Evolutionary conservation across 2,329 filamentous ascomycete species (phyloP).

Genomic region (Penicillium sp.): DNA sequence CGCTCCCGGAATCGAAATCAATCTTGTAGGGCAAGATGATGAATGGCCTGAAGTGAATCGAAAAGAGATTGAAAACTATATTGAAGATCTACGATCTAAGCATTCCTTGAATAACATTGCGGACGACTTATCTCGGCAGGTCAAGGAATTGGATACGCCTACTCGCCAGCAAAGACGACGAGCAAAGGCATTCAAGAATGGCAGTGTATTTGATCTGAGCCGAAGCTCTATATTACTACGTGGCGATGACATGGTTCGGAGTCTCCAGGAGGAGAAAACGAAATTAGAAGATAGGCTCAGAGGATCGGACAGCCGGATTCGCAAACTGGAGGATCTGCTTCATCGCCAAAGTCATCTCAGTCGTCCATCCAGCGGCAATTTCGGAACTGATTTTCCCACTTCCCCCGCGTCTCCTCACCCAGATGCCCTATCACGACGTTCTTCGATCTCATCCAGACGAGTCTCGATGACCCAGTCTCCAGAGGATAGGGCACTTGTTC

Average conservation of each 20-base stretch:
- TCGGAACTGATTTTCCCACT: constrained; percentile 39
- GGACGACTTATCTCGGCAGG: constrained; percentile 67
- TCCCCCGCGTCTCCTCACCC: constrained; percentile 41
- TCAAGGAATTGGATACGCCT: constrained; percentile 73
- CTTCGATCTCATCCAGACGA: constrained; percentile 57
- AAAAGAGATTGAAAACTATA: constrained; percentile 69
- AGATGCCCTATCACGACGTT: constrained; percentile 49
- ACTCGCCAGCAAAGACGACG: constrained; percentile 82
- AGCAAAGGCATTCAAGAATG: constrained; percentile 91
- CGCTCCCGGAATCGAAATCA: constrained; percentile 76
- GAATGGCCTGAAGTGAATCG: constrained; percentile 73
- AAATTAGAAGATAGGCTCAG: constrained; percentile 68
- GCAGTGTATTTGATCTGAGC: constrained; percentile 90
- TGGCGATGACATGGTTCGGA: constrained; percentile 74
- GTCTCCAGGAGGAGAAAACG: constrained; percentile 74
- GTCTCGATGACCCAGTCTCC: constrained; percentile 56
- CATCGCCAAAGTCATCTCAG: constrained; percentile 68
- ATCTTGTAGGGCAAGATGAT: constrained; percentile 71
- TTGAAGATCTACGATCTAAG: constrained; percentile 60
- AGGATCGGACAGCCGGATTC: constrained; percentile 82
- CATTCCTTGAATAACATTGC: constrained; percentile 62
- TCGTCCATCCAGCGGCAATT: constrained; percentile 50
- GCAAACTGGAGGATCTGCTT: constrained; percentile 83
- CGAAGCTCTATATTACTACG: constrained; percentile 77
- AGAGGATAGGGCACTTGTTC: constrained; percentile 58